These are phyloP conservation scores for Solanum chmielewskii DNA, from an alignment of 257 asterid genomes.

Conservation along the genomic window DNA sequence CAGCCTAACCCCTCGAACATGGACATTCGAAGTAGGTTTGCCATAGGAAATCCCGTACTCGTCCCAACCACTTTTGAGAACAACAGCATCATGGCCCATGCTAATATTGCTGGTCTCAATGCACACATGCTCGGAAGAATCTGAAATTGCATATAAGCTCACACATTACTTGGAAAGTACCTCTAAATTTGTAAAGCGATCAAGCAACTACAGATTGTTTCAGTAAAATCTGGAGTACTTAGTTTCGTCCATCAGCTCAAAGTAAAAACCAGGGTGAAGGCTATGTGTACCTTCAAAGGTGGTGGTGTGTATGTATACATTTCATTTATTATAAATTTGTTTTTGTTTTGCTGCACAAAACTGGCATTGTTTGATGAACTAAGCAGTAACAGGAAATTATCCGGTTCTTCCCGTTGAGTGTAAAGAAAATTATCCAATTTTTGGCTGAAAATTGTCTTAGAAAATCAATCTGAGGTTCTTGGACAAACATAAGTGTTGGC, in stretches of 20 bases:
- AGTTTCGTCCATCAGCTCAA: neutral
- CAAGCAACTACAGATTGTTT: neutral
- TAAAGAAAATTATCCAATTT: neutral
- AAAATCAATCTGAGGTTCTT: neutral
- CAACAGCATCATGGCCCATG: slow-evolving; percentile 58
- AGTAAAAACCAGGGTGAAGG: neutral
- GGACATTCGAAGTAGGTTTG: slow-evolving; percentile 39
- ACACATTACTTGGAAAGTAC: neutral
- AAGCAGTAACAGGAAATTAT: neutral
- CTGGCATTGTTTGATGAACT: neutral
- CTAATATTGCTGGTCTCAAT: slow-evolving; percentile 66
- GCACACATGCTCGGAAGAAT: slow-evolving; percentile 29
- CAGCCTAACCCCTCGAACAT: slow-evolving; percentile 27
- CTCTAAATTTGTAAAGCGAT: neutral
- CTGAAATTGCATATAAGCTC: slow-evolving; percentile 1
- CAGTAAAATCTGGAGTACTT: neutral
- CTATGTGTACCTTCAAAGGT: neutral
- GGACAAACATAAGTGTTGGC: neutral
- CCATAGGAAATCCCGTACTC: slow-evolving; percentile 56
- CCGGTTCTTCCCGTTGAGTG: neutral
- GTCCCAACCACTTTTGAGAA: slow-evolving; percentile 82
- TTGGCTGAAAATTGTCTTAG: neutral
- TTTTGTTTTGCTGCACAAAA: neutral
- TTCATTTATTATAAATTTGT: neutral
- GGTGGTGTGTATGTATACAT: neutral